phyloP scores from a whole-genome alignment of 495 filamentous ascomycete genomes.

The Astrothelium macrocarpum region DNA sequence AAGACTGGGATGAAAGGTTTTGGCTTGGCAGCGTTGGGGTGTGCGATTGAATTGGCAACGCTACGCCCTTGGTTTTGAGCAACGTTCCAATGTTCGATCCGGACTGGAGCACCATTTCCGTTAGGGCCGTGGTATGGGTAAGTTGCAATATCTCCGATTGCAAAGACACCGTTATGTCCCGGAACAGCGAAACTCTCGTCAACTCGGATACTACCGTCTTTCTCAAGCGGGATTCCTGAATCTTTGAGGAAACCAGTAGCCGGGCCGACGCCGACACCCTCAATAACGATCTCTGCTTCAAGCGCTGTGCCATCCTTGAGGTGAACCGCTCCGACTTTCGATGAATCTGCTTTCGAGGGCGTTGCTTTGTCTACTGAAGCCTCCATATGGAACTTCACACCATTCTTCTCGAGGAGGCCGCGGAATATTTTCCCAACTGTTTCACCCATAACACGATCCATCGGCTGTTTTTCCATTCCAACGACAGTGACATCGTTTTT shows the following conservation, averaged over 20 bases:
- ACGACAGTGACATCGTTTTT: conserved; percentile 78
- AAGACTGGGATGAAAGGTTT: conserved; percentile 85
- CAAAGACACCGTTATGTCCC: conserved; percentile 71
- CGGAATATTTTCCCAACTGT: conserved; percentile 74
- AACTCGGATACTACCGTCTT: conserved; percentile 71
- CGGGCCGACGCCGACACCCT: conserved; percentile 81
- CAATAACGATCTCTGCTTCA: conserved; percentile 78
- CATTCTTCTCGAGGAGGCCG: conserved; percentile 65
- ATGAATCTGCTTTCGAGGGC: conserved; percentile 51
- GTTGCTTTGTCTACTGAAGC: conserved; percentile 74
- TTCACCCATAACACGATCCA: conserved; percentile 80
- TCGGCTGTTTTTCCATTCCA: conserved; percentile 80
- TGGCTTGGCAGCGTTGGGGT: conserved; percentile 42
- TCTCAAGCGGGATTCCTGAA: conserved; percentile 51
- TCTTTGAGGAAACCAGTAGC: conserved; percentile 76
- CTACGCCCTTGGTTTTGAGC: conserved; percentile 82
- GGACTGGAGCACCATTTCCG: conserved; percentile 52
- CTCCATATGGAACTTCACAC: conserved; percentile 75
- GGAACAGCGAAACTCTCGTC: conserved; percentile 68
- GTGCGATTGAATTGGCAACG: conserved; percentile 64
- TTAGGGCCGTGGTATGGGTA: conserved; percentile 90
- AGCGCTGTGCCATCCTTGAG: conserved; percentile 82
- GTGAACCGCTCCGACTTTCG: conserved; percentile 66
- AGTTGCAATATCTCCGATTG: conserved; percentile 91
- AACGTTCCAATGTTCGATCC: conserved; percentile 98